Conservation (phyloP, 2,329 filamentous ascomycete species). For the Fusarium globosum region DNA sequence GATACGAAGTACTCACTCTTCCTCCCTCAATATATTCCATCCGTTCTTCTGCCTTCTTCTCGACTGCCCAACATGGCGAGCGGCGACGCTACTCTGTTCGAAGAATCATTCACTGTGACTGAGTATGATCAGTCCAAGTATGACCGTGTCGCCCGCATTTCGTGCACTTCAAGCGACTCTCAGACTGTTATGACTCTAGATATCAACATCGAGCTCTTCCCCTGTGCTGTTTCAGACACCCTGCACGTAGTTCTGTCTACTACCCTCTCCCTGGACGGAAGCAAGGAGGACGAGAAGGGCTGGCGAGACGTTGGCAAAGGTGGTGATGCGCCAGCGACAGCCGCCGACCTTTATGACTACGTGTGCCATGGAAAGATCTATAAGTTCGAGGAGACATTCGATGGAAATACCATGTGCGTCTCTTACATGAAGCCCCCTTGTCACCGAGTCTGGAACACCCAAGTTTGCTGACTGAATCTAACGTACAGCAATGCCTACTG, state of each 20-base stretch:
- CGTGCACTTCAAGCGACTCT: slow-evolving; percentile 78
- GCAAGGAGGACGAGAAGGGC: slow-evolving; percentile 78
- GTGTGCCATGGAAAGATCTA: slow-evolving; percentile 92
- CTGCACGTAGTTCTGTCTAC: slow-evolving; percentile 86
- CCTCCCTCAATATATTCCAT: neutral
- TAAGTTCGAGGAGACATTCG: slow-evolving; percentile 82
- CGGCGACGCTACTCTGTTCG: slow-evolving; percentile 91
- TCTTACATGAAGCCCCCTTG: neutral
- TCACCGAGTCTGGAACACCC: neutral
- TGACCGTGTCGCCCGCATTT: slow-evolving; percentile 91
- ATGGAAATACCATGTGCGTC: slow-evolving; percentile 82
- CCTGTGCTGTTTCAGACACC: slow-evolving; percentile 77
- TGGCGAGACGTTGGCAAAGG: slow-evolving; percentile 80
- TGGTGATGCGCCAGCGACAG: slow-evolving; percentile 65
- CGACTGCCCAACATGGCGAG: slow-evolving; percentile 47
- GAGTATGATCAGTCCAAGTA: slow-evolving; percentile 87
- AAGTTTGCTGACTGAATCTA: slow-evolving; percentile 22
- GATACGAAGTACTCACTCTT: neutral
- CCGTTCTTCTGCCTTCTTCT: neutral
- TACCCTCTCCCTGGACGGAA: slow-evolving; percentile 87
- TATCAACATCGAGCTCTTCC: slow-evolving; percentile 94
- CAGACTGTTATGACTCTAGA: slow-evolving; percentile 85
- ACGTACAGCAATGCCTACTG: slow-evolving; percentile 84
- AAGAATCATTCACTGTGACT: slow-evolving; percentile 89
- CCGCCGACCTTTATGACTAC: slow-evolving; percentile 87